Base-by-base conservation (phyloP, 2,329 filamentous ascomycete species). In the Ceratocystis alfenasii region DNA sequence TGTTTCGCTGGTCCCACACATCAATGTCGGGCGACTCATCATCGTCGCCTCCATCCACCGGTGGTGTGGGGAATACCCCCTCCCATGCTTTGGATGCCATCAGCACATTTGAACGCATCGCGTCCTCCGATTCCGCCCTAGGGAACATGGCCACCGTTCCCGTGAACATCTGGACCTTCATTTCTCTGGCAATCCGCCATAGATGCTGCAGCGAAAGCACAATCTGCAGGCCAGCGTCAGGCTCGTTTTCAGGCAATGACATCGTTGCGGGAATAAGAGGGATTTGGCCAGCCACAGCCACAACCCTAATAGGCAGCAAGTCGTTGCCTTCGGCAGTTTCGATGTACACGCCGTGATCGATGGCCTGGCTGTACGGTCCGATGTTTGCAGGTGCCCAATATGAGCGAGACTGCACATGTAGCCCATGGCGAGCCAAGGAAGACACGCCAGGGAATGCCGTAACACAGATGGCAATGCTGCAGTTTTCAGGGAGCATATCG, bases 361-460 rank as follows among this genome's bases (percentile, higher is more conserved):
- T 85, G 3, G 91, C 90, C 76, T 99, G 94, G 66, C 92, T 96
- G 75, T 97, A 97, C 0, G 94, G 94, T 0, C 94, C 94, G 65
- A 99, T 97, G 72, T 97, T 97, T 22, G 94, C 93, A 0, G 94
- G 94, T 0, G 94, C 94, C 94, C 94, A 99, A 79, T 97, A 97
- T 10, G 90, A 95, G 48, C 89, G 81, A 2, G 89, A 92, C 75
- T 97, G 94, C 5, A 99, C 92, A 74, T 99, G 94, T 1, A 97
- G 81, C 0, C 83, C 84, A 63, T 80, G 79, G 75, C 88, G 75
- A 41, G 73, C 71, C n/a, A 65, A 64, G 4, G 64, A 68, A 7
- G 69, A 66, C 25, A 74, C 68, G 1, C 68, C 68, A 0, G 72
- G 69, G 28, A 78, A 77, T 2, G 78, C 73, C 0, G 77, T 76